Percentiles rank a stretch among this genome's conserved stretches.
These are phyloP conservation scores for Themeda triandra DNA, from an alignment of 176 grass and related monocot genomes.

Conservation along the genomic window DNA sequence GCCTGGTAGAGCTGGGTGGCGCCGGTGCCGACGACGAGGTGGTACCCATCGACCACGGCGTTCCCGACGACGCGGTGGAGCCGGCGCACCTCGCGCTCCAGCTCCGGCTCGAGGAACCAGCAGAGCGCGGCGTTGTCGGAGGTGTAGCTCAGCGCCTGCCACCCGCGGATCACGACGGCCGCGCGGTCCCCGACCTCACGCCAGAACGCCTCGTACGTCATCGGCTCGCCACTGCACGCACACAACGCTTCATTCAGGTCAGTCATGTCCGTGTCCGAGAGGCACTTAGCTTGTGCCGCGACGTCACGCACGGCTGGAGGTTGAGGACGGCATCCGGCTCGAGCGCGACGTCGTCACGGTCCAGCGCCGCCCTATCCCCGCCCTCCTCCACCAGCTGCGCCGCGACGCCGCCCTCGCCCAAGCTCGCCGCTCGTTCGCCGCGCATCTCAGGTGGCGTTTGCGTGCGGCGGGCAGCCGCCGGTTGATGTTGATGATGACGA, in stretches of 20 bases:
- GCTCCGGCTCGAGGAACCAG: neutral
- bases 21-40: no score
- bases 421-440: no score
- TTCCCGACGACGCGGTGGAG: no score
- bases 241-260: neutral
- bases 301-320: slow-evolving; percentile 62
- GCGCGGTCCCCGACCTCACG: slow-evolving; percentile 23
- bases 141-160: slow-evolving; percentile 58
- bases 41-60: no score
- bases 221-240: slow-evolving; percentile 57
- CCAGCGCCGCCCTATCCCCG: no score
- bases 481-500: no score
- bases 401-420: neutral
- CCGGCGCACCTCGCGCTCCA: no score
- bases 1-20: no score
- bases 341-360: neutral
- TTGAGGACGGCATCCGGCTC: slow-evolving; percentile 44
- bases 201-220: slow-evolving; percentile 72
- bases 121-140: slow-evolving; percentile 43
- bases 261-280: neutral
- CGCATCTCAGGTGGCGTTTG: no score
- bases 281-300: no score
- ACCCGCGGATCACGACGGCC: slow-evolving; percentile 37
- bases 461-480: no score
- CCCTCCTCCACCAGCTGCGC: neutral